These are phyloP conservation scores for Tritrichomonas musculus DNA, from an alignment of 208 protist species.

Conservation along the genomic window DNA sequence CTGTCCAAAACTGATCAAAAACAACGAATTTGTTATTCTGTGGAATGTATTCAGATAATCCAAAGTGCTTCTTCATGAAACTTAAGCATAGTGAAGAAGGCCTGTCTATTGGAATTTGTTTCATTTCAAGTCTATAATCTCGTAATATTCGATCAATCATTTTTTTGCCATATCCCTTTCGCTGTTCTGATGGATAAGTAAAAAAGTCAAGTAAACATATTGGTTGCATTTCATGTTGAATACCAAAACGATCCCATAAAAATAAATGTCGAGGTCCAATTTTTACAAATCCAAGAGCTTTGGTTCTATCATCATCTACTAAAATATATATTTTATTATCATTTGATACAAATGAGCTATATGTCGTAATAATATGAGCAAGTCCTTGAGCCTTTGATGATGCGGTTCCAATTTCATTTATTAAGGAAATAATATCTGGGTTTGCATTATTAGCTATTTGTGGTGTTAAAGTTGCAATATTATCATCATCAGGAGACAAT, in stretches of 20 bases:
- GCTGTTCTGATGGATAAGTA: not conserved
- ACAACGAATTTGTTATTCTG: conserved; percentile 15
- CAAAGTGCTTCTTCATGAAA: conserved; percentile 26
- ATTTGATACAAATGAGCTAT: not conserved
- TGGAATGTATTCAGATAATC: not conserved
- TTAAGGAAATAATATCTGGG: not conserved
- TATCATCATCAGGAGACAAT: not conserved
- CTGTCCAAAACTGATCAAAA: not conserved
- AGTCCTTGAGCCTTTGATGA: not conserved
- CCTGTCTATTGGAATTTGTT: not conserved
- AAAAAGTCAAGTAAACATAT: conserved; percentile 1
- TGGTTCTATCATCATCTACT: not conserved
- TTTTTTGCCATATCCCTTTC: not conserved
- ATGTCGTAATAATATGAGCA: not conserved
- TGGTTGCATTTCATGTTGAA: not conserved
- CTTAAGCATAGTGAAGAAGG: not conserved
- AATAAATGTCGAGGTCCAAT: not conserved
- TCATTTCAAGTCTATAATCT: not conserved
- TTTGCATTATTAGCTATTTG: not conserved
- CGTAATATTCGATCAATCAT: not conserved
- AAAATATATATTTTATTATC: conserved; percentile 2
- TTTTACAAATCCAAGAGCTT: not conserved
- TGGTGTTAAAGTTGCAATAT: not conserved
- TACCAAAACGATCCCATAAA: not conserved
- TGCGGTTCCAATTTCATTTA: not conserved